Percentiles rank a stretch among this genome's conserved stretches.
Conservation (phyloP, 148 eudicot species). For the Drosera capensis region DNA sequence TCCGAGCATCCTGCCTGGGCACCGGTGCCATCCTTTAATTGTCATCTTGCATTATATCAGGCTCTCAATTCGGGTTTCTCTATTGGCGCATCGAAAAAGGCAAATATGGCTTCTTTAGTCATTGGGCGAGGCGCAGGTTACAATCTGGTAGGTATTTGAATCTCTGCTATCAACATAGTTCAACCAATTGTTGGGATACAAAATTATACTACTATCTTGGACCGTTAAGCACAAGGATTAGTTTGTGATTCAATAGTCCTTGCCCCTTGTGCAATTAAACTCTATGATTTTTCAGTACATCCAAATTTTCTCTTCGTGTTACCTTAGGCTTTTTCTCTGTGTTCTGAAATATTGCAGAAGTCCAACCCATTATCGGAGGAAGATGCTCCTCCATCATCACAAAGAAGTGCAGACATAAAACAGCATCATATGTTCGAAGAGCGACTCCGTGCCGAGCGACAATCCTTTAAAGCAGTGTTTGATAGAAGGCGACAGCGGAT, state of each 20-base stretch:
- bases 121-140: constrained; percentile 94
- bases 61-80: constrained; percentile 62
- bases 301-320: not conserved
- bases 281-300: no score
- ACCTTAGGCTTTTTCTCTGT: not conserved
- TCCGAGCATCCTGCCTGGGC: no score
- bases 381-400: constrained; percentile 13
- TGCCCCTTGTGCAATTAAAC: not conserved
- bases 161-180: not conserved
- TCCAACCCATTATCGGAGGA: constrained; percentile 66
- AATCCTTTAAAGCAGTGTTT: constrained; percentile 75
- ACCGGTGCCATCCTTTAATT: constrained; percentile 1
- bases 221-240: not conserved
- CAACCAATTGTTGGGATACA: not conserved
- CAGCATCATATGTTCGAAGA: constrained; percentile 50
- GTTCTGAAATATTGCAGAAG: constrained; percentile 37
- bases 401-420: constrained; percentile 21
- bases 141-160: constrained; percentile 47
- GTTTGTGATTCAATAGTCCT: not conserved
- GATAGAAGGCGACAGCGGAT: constrained; percentile 76
- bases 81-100: constrained; percentile 53
- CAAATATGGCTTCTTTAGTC: constrained; percentile 38
- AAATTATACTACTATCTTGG: not conserved
- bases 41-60: constrained; percentile 17
- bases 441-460: constrained; percentile 68